A percentile compares a stretch with the other conserved stretches of the same genome.
phyloP scores from a whole-genome alignment of 106 monocot species.

The Iris macrosiphon region DNA sequence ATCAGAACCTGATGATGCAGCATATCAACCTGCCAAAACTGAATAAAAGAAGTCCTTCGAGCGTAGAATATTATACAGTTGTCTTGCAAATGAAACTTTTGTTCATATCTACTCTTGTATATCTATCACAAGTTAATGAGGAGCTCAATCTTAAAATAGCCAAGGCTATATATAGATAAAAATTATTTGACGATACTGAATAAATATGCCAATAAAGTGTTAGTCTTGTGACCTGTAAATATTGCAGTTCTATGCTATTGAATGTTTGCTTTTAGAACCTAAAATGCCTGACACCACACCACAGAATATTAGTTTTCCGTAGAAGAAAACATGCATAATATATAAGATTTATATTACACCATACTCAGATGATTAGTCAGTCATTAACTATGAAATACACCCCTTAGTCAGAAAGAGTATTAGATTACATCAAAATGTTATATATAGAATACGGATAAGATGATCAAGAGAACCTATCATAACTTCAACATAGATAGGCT shows the following conservation, averaged over 20 bases:
- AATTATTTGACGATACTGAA: not conserved
- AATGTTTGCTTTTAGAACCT: not conserved
- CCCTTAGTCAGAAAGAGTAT: constrained; percentile 1
- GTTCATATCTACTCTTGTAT: no score
- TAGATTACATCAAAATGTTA: constrained; percentile 9
- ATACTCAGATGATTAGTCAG: not conserved
- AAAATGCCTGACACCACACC: not conserved
- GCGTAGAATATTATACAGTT: not conserved
- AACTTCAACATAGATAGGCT: constrained; percentile 8
- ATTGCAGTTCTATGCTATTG: not conserved
- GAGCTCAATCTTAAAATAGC: not conserved
- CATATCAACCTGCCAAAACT: not conserved
- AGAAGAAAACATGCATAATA: not conserved
- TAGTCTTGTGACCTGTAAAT: not conserved
- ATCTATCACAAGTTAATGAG: no score
- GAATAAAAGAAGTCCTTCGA: not conserved
- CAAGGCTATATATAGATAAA: not conserved
- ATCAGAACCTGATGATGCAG: not conserved
- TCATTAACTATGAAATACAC: not conserved
- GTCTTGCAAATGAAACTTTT: not conserved
- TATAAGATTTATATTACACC: not conserved
- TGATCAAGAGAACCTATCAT: constrained; percentile 7
- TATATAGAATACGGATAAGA: constrained; percentile 10
- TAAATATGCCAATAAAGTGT: not conserved
- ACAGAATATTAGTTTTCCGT: not conserved